phyloP scores from a whole-genome alignment of 202 grass and related monocot genomes.

The Brachypodium distachyon region DNA sequence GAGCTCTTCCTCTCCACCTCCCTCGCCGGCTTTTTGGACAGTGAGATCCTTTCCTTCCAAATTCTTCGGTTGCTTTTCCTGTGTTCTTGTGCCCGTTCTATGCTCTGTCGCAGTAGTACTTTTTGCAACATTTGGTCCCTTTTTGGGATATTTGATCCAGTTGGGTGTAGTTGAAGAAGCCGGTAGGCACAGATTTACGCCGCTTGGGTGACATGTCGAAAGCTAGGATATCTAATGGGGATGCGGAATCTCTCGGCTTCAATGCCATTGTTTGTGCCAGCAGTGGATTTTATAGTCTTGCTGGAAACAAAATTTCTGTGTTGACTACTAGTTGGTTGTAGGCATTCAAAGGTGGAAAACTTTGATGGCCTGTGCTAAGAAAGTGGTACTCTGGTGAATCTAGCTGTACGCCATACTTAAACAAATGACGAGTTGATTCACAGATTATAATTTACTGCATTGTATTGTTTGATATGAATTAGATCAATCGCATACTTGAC shows the following conservation, averaged over 20 bases:
- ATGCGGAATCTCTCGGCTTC: not conserved
- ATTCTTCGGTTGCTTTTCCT: not conserved
- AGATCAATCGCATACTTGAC: not conserved
- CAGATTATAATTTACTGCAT: not conserved
- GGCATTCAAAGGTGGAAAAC: not conserved
- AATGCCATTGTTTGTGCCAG: not conserved
- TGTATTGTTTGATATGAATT: not conserved
- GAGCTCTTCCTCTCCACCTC: constrained; percentile 58
- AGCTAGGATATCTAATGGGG: not conserved
- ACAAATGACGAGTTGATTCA: not conserved
- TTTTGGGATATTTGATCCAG: not conserved
- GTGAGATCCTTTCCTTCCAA: constrained; percentile 11
- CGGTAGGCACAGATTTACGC: not conserved
- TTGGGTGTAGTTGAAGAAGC: not conserved
- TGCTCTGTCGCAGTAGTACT: not conserved
- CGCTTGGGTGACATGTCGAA: not conserved
- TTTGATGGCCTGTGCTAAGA: not conserved
- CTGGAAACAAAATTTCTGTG: not conserved
- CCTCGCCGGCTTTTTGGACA: constrained; percentile 54
- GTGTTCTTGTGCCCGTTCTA: not conserved
- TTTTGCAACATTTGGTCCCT: not conserved
- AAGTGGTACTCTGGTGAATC: not conserved
- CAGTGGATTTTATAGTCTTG: not conserved
- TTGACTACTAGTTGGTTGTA: not conserved
- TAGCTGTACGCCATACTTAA: not conserved